These are phyloP conservation scores for Corylus avellana DNA, from an alignment of 306 rosid genomes.

Conservation along the genomic window DNA sequence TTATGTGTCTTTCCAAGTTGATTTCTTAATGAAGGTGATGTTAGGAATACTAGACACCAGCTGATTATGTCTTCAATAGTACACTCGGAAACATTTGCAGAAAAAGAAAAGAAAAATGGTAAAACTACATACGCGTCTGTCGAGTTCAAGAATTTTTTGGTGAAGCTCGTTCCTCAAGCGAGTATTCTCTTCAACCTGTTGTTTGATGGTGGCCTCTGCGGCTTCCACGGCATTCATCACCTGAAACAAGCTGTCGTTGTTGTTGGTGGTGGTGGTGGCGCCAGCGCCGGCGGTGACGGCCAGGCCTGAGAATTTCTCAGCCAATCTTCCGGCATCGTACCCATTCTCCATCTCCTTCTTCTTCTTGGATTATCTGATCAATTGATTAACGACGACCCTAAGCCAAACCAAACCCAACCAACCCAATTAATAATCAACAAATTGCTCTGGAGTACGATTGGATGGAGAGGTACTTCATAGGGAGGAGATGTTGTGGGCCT, in stretches of 20 bases:
- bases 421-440: background rate
- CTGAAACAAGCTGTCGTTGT: constrained; percentile 68
- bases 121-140: constrained; percentile 52
- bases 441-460: background rate
- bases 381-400: background rate
- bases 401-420: constrained; percentile 27
- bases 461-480: background rate
- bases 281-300: constrained; percentile 38
- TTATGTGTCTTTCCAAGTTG: background rate
- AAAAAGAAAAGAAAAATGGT: background rate
- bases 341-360: constrained; percentile 82
- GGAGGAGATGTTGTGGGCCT: background rate
- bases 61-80: background rate
- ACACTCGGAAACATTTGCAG: background rate
- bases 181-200: constrained; percentile 85
- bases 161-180: constrained; percentile 71
- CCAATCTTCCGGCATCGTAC: constrained; percentile 54
- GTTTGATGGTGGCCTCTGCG: constrained; percentile 87
- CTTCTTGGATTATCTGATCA: constrained; percentile 26
- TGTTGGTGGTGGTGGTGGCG: constrained; percentile 31
- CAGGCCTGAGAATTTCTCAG: constrained; percentile 72
- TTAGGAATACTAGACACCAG: background rate
- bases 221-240: constrained; percentile 94
- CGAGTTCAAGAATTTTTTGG: constrained; percentile 54
- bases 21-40: background rate